These are phyloP conservation scores for Eimeria brunetti DNA, from an alignment of 169 alveolate species.

Conservation along the genomic window DNA sequence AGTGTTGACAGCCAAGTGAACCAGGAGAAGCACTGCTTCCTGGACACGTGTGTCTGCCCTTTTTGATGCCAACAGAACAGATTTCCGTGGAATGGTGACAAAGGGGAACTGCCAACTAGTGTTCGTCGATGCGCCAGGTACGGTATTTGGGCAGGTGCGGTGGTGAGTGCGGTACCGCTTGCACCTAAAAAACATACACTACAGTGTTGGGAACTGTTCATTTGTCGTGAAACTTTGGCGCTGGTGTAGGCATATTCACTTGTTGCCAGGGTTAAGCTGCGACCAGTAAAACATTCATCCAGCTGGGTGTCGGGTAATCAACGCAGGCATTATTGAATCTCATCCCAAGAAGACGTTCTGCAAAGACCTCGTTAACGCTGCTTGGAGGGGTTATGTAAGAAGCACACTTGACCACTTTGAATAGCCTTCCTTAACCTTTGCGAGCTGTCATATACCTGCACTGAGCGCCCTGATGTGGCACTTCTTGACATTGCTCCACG, in stretches of 20 bases:
- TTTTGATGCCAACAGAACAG: conserved; percentile 54
- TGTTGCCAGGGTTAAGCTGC: neutral
- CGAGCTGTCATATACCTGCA: neutral
- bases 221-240: neutral
- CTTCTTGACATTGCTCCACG: neutral
- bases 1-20: neutral
- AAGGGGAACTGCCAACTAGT: conserved; percentile 87
- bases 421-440: neutral
- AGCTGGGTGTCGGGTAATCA: neutral
- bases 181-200: neutral
- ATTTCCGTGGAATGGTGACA: conserved; percentile 85
- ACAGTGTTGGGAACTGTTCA: neutral
- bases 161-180: neutral
- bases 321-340: conserved; percentile 87
- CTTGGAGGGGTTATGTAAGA: conserved; percentile 90
- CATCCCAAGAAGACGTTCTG: conserved; percentile 88
- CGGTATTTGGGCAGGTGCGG: neutral
- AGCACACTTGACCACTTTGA: neutral
- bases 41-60: neutral
- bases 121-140: conserved; percentile 91
- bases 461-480: neutral
- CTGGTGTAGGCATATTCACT: neutral
- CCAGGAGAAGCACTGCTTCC: neutral
- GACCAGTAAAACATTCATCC: neutral
- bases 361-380: conserved; percentile 88